Percentiles rank a stretch among this genome's conserved stretches.
phyloP scores from a whole-genome alignment of 768 basidiomycete species.

The Pleurotus cornucopiae region DNA sequence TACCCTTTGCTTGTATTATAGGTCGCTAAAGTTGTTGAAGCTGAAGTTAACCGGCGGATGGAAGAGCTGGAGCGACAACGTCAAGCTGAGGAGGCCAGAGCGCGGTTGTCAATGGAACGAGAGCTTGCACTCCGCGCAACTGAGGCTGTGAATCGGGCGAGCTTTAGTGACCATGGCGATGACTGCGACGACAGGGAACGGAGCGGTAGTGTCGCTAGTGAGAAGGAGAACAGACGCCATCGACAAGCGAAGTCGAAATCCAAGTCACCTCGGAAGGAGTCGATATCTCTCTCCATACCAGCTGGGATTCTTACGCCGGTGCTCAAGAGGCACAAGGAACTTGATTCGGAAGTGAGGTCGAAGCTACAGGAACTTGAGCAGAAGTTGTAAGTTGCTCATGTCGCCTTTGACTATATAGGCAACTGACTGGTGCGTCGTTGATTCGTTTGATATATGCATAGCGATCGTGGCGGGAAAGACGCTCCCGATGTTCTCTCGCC shows the following conservation, averaged over 20 bases:
- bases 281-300: slow-evolving; percentile 25
- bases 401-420: too few species aligned
- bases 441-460: slow-evolving; percentile 19
- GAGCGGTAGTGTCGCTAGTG: neutral
- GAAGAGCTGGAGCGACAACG: slow-evolving; percentile 41
- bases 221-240: neutral
- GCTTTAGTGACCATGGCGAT: neutral
- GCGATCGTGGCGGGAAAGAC: slow-evolving; percentile 62
- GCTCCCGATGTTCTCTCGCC: slow-evolving; percentile 63
- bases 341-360: slow-evolving; percentile 62
- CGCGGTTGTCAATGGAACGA: slow-evolving; percentile 26
- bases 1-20: slow-evolving; percentile 19
- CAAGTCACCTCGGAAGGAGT: slow-evolving; percentile 32
- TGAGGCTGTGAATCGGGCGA: too few species aligned
- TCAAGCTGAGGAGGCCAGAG: slow-evolving; percentile 32
- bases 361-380: slow-evolving; percentile 67
- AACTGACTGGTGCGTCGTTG: neutral
- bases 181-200: neutral
- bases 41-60: slow-evolving; percentile 65
- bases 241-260: slow-evolving; percentile 21
- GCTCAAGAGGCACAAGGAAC: slow-evolving; percentile 59
- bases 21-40: slow-evolving; percentile 75
- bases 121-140: slow-evolving; percentile 10
- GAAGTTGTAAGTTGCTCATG: slow-evolving; percentile 53
- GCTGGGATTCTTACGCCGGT: slow-evolving; percentile 57